Base-by-base conservation (phyloP, 192 early-diverging fungal species). In the Allomyces javanicus region DNA sequence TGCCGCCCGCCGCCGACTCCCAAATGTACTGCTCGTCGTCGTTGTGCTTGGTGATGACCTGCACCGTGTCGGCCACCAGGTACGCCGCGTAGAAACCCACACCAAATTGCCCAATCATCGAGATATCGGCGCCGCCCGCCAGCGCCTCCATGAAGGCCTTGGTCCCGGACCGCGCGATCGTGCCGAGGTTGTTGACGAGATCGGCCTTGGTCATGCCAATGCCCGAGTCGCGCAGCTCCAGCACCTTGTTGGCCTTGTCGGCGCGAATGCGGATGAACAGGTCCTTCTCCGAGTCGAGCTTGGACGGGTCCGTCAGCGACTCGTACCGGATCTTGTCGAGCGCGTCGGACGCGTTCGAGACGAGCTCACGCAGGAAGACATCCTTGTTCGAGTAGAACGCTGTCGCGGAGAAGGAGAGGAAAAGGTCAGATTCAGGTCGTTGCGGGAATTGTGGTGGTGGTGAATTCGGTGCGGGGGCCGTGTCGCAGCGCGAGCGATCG, bases 21-120 rank as follows among this genome's bases (percentile, higher is more conserved):
- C 91, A 94, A 68, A 94, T 87, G 85, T 94, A 93, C 71, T 94
- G 91, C 78, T 92, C 89, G 72, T 93, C 92, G 76, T 94, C 91
- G 72, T 93, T 94, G 85, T 94, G 87, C 86, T 94, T 94, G 78
- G 91, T 91, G 79, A 92, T 88, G 67, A 94, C 86, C 73, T 88
- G 79, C 26, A 99, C 96, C 79, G 87, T 87, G 78, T 99, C 96
- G 71, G 93, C 95, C 4, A 97, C 93, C 69, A 99, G 84, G 87
- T 96, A 99, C 66, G 95, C 94, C 69, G 94, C 96, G 89, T 97
- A 99, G 93, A 99, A 97, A 84, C 96, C 96, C 66, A 99, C 96
- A 92, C 96, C 96, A 76, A 99, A 99, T 79, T 97, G 94, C 76
- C 94, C 96, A 79, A 99, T 97, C 92, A 99, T 96, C 78, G 93